Percentiles rank a stretch among this genome's conserved stretches.
Conservation (phyloP, 2,329 filamentous ascomycete species). For the Pseudodiploospora longispora region DNA sequence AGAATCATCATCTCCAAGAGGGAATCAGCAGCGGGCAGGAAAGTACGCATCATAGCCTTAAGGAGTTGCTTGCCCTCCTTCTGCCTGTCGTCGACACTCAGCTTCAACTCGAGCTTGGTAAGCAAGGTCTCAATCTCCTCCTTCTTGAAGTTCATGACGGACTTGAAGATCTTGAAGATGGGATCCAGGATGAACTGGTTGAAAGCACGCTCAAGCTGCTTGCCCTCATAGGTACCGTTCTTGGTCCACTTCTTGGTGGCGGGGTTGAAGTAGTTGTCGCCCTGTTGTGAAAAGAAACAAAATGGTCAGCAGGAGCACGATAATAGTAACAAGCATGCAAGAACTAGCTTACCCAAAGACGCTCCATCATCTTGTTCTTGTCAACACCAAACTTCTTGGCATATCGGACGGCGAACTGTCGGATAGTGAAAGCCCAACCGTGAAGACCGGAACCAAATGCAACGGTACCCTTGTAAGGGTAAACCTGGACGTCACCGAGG, state of each 20-base stretch:
- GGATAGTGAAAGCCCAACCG: conserved; percentile 99
- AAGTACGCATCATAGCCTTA: conserved; percentile 97
- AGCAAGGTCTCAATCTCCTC: conserved; percentile 79
- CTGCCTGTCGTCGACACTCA: conserved; percentile 75
- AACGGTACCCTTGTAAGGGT: conserved; percentile 94
- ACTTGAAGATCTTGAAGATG: conserved; percentile 97
- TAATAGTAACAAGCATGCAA: conserved; percentile 13
- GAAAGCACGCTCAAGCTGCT: conserved; percentile 94
- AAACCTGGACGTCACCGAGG: conserved; percentile 97
- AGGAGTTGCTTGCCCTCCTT: conserved; percentile 96
- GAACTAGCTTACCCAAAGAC: conserved; percentile 61
- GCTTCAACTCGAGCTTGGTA: conserved; percentile 93
- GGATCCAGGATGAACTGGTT: conserved; percentile 99
- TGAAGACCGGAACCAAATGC: conserved; percentile 99
- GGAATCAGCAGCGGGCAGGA: conserved; percentile 95
- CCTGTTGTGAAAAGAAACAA: conserved; percentile 31
- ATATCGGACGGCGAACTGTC: conserved; percentile 92
- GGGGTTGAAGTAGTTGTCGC: conserved; percentile 99
- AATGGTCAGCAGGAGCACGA: conserved; percentile 5
- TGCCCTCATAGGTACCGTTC: conserved; percentile 71
- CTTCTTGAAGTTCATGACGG: conserved; percentile 98
- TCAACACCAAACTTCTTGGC: conserved; percentile 99
- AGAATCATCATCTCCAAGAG: conserved; percentile 99
- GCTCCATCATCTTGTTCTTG: conserved; percentile 99
- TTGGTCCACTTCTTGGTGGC: conserved; percentile 99